These are phyloP conservation scores for Hymenoscyphus infarciens DNA, from an alignment of 2,329 filamentous ascomycete species.

Conservation along the genomic window DNA sequence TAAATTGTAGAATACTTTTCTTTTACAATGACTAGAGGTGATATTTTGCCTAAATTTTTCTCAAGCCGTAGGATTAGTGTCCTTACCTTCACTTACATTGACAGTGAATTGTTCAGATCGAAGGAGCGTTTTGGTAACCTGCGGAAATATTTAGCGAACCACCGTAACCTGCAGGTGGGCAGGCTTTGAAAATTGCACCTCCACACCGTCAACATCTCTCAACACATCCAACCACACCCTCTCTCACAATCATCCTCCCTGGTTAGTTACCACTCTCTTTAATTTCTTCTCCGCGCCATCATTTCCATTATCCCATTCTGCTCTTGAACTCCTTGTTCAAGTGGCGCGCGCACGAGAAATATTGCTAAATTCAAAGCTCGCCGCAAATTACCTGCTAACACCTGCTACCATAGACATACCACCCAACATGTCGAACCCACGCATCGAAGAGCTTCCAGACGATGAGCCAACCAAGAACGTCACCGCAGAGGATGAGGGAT, in stretches of 20 bases:
- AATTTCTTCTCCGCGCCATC: background rate
- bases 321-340: background rate
- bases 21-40: no score
- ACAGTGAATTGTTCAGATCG: background rate
- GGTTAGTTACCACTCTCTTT: conserved; percentile 5
- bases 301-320: background rate
- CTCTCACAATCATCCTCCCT: conserved; percentile 7
- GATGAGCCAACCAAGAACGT: conserved; percentile 81
- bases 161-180: background rate
- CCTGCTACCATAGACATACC: conserved; percentile 34
- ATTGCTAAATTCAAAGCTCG: conserved; percentile 20
- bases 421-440: conserved; percentile 87
- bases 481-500: conserved; percentile 69
- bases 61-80: no score
- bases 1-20: background rate
- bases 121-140: background rate
- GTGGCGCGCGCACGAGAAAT: conserved; percentile 27
- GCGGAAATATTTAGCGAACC: conserved; percentile 4
- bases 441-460: conserved; percentile 95
- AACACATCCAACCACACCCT: background rate
- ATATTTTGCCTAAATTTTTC: no score
- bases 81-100: no score
- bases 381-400: conserved; percentile 27
- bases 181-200: background rate
- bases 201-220: background rate